Percentiles rank a stretch among this genome's conserved stretches.
These are phyloP conservation scores for Dendrostoma leiphaemia DNA, from an alignment of 2,329 filamentous ascomycete species.

Conservation along the genomic window DNA sequence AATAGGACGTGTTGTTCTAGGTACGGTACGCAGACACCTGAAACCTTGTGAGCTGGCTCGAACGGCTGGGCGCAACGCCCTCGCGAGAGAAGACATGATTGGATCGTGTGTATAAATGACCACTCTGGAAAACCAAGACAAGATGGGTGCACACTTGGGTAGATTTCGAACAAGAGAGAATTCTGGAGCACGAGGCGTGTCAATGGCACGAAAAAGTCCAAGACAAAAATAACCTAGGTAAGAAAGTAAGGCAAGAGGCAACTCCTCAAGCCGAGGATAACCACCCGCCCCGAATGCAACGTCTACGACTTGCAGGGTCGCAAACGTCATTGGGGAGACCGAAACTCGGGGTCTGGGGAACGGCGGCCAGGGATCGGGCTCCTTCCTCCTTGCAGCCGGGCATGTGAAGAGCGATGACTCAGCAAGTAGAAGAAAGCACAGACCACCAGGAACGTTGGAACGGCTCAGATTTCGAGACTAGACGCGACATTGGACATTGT, in stretches of 20 bases:
- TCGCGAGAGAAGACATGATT: conserved; percentile 48
- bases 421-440: background rate
- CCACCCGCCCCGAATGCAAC: no score
- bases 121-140: background rate
- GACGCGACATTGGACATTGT: background rate
- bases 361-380: background rate
- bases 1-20: conserved; percentile 23
- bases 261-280: conserved; percentile 28
- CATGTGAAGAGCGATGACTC: conserved; percentile 21
- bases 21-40: conserved; percentile 27
- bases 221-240: conserved; percentile 10
- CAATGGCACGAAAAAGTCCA: background rate
- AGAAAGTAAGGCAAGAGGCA: conserved; percentile 12
- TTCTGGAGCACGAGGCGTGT: background rate
- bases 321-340: conserved; percentile 13
- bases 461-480: conserved; percentile 11
- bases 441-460: conserved; percentile 3
- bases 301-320: background rate
- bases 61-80: conserved; percentile 51
- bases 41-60: conserved; percentile 40
- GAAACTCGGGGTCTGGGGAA: conserved; percentile 14
- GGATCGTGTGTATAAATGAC: background rate
- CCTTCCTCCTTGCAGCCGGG: background rate
- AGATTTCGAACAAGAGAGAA: no score
- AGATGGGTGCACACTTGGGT: no score